Conservation (phyloP, 495 filamentous ascomycete species). For the Penicillium waksmanii region DNA sequence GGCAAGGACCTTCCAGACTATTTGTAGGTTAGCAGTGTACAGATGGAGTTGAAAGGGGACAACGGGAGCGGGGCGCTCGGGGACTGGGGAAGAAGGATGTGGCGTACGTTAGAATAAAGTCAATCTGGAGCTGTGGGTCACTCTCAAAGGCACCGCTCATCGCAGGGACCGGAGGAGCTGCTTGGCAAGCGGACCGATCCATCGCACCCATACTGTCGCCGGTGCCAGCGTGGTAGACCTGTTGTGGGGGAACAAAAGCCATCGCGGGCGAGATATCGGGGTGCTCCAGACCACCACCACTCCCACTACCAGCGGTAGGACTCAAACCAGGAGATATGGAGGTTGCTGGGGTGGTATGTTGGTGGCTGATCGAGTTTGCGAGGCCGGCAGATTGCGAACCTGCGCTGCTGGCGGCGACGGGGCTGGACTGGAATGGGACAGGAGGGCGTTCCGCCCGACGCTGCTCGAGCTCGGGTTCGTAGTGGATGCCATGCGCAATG, state of each 20-base stretch:
- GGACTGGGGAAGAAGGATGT: constrained; percentile 1
- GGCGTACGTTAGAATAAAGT: constrained; percentile 95
- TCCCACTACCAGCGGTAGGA: constrained; percentile 34
- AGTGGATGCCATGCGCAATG: constrained; percentile 69
- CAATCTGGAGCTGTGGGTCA: constrained; percentile 77
- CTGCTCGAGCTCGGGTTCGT: constrained; percentile 44
- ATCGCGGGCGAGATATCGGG: constrained; percentile 39
- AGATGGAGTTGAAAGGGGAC: constrained; percentile 1
- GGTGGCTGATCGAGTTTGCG: constrained; percentile 30
- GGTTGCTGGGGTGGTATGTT: constrained; percentile 44
- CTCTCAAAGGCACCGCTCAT: constrained; percentile 70
- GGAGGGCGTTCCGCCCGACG: constrained; percentile 39
- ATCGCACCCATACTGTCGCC: constrained; percentile 35
- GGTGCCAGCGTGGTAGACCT: constrained; percentile 32
- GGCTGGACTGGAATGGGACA: constrained; percentile 34
- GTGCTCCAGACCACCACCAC: constrained; percentile 29
- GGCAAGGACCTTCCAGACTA: constrained; percentile 93
- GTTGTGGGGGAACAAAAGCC: constrained; percentile 37
- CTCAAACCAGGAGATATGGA: constrained; percentile 42
- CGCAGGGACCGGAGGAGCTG: constrained; percentile 40
- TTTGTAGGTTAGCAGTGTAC: constrained; percentile 21
- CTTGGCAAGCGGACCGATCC: constrained; percentile 33
- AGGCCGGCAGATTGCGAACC: constrained; percentile 37
- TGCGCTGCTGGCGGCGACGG: constrained; percentile 39
- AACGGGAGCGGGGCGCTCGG: background rate